Evolutionary conservation across 2,329 filamentous ascomycete genomes (phyloP).

Genomic region (Sporothrix inflata): DNA sequence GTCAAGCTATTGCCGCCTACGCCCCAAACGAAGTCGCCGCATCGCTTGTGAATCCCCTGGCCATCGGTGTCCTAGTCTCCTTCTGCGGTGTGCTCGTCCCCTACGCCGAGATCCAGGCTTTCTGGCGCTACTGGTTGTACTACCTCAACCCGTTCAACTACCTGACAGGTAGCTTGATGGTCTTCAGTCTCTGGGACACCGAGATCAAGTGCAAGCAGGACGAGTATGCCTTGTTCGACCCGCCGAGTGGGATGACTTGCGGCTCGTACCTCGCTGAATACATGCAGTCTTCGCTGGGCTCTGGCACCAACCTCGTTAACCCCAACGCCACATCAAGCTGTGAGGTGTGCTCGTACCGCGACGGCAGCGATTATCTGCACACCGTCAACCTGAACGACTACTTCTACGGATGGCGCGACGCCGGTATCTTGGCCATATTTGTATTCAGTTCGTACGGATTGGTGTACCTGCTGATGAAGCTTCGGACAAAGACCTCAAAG

Average conservation of each 20-base stretch:
- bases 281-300: conserved; percentile 58
- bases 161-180: conserved; percentile 59
- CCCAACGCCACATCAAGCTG: conserved; percentile 60
- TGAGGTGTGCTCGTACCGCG: conserved; percentile 62
- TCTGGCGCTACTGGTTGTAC: conserved; percentile 82
- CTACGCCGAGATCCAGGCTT: conserved; percentile 72
- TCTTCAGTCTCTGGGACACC: conserved; percentile 53
- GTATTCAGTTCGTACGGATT: conserved; percentile 56
- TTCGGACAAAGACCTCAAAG: conserved; percentile 53
- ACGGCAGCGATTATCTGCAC: conserved; percentile 61
- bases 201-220: conserved; percentile 50
- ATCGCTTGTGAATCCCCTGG: conserved; percentile 78
- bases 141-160: conserved; percentile 81
- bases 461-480: conserved; percentile 53
- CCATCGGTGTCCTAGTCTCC: conserved; percentile 79
- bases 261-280: conserved; percentile 54
- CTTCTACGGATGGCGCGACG: conserved; percentile 67
- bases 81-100: conserved; percentile 90
- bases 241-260: conserved; percentile 58
- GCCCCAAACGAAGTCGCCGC: conserved; percentile 68
- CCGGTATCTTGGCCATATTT: conserved; percentile 62
- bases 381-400: conserved; percentile 64
- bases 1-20: conserved; percentile 72
- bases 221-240: conserved; percentile 58
- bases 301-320: conserved; percentile 50